Evolutionary conservation across 257 asterid species (phyloP), one percentile per base, ranked within the genome.

Genomic region (Echium plantagineum): DNA sequence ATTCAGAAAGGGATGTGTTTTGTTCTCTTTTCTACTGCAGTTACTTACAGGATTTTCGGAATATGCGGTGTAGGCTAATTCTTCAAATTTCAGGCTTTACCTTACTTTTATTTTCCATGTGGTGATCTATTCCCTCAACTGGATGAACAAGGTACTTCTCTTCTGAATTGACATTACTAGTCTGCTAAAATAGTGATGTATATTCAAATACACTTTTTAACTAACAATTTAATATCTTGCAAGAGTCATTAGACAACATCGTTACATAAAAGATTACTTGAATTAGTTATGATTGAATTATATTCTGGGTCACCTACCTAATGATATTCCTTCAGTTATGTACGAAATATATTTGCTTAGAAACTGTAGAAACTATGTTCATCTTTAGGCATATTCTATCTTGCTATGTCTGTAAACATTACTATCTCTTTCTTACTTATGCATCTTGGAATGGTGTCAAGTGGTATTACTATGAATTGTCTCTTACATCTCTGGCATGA

Each of bases 101-200:
- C 97, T 32, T 87, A 87, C 68, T 78, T 90, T 31, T 90, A 90
- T 57, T 70, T 90, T 60, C 91, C 97, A 52, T 76, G 76, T 66
- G 69, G 83, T 5, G 95, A 77, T 78, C 58, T 87, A 60, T 84
- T 82, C 61, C 71, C 71, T 71, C 69, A 66, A 17, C 67, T 77
- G 42, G 78, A 78, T 31, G 69, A 77, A 60, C 80, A 77, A 83
- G 97, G 97, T 90, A 81, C 2, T 51, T 53, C 69, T 42, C 26
- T 47, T 59, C 18, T 52, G 55, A 19, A 18, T 16, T 65, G 20
- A 21, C 46, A 61, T 15, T 52, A 18, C 57, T 15, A 53, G 57
- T 5, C 22, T 42, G 49, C 17, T 42, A 42, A 17, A 42, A 42
- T 35, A 17, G 49, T 13, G 49, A 42, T 10, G 49, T 42, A 42